Evolutionary conservation across 2,329 filamentous ascomycete species (phyloP), one percentile per base, ranked within the genome.

Genomic region (Cadophora malorum): DNA sequence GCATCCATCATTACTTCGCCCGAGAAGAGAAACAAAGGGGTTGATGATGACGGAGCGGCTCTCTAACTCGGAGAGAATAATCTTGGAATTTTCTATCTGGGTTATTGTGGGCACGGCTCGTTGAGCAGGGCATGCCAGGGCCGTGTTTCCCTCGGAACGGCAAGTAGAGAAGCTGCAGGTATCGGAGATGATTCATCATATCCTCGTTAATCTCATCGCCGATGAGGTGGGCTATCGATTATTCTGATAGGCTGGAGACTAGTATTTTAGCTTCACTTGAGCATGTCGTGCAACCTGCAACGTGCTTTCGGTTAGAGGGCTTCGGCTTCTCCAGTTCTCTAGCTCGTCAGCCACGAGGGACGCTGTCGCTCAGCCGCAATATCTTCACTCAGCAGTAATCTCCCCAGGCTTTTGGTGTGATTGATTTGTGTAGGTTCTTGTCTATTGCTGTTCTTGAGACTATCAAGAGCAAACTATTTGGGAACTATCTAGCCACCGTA

Each of bases 171-270:
- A 45, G 16, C 12, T 45, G 41, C 41, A 45, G 16, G 41, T 45
- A 3, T 45, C 41, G 41, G 41, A 19, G 14, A 45, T 45, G 41
- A 16, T 16, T 16, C 10, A 16, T 14, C 35, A 10, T 16, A 14
- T 45, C 41, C 41, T 55, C 25, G 28, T n/a, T 3, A 55, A 33
- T 55, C 52, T 33, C 23, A 55, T 55, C 52, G 52, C 23, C 52
- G 52, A 55, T 55, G 28, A 28, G 50, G 9, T 14, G 14, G 8
- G 12, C 52, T 33, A 33, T 33, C 52, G 14, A 55, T 33, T 55
- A 8, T n/a, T 31, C 6, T 33, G 52, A 31, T 55, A 33, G 14
- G 28, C 25, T 33, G 19, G 16, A 19, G 12, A 53, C 52, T 55
- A 55, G 7, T 49, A 8, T 8, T 49, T 49, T 49, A 21, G 45